Base-by-base conservation (phyloP, 306 rosid genomes). In the Astragalus glycyphyllos region DNA sequence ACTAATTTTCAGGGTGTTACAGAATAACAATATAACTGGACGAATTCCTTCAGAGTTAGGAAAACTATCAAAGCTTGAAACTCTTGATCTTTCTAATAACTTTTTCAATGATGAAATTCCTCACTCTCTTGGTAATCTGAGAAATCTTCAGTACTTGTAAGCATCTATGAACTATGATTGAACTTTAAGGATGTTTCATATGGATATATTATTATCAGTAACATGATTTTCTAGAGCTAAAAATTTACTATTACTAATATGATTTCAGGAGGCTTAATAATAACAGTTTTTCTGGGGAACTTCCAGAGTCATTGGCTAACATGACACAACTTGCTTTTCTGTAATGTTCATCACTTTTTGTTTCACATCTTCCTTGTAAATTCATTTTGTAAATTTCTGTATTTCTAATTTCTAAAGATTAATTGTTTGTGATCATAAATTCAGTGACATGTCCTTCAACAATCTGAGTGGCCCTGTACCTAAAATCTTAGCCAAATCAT, bases 1-100 rank as follows among this genome's bases (percentile, higher is more conserved):
- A 14, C 58, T 58, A 46, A 47, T 58, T 73, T 82, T 68, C 92
- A 94, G 98, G 80, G 81, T 87, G 68, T 74, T 94, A 7, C 98
- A 94, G 84, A 89, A 94, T 87, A 94, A 94, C 81, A 87, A 94
- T 74, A 84, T 94, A 37, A 84, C 86, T 49, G 98, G 98, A 37
- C 77, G 87, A 80, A 74, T 94, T 35, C 97, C 96, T 68, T 53
- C 84, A 68, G 95, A 87, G 89, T 26, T 94, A 45, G 89, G 90
- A 65, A 87, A 68, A 77, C 92, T 94, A 84, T 77, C 87, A 40
- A 91, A 74, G 85, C 96, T 94, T 53, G 89, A 71, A 15, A 94
- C 97, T 9, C 95, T 94, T 79, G 98, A 90, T 84, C 82, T 90
- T 42, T 94, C 98, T 14, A 81, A 81, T 67, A 90, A 94, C 72